Evolutionary conservation across 202 grass and related monocot genomes (phyloP), one percentile per base, ranked within the genome.

Genomic region (Digitaria exilis): DNA sequence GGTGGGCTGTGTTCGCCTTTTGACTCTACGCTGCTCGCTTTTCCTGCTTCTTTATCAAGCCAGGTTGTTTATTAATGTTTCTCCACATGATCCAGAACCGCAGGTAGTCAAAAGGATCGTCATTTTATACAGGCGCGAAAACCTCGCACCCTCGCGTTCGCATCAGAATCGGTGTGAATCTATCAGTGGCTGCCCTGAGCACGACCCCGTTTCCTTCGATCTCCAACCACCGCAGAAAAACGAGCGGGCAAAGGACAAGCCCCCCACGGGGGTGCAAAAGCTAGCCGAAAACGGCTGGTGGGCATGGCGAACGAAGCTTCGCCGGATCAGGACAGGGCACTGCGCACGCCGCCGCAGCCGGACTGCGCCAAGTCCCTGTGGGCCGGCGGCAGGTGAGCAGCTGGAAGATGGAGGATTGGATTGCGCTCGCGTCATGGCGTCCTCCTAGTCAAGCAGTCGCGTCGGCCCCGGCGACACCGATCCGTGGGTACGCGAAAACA

Each of bases 401-500:
- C 32, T 18, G 64, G 2, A 22, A 45, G 13, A n/a, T n/a, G n/a
- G n/a, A 29, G 1, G 25, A 1, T 3, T 41, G 42, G 4, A 71
- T 71, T 29, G 68, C 25, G 43, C 22, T 70, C 42, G 25, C 41
- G 39, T 26, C 43, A 69, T 69, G 12, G 37, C 12, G 37, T 34
- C 61, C 17, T 43, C 65, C 21, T n/a, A 59, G 56, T 56, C 54
- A 9, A 7, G 19, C 52, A 22, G 21, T 26, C 55, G 22, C 34
- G 34, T 62, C 58, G 59, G 35, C 63, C 63, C n/a, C 63, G 35
- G 35, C 66, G 41, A 69, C 41, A 28, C 29, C 24, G 7, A 9
- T 71, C 67, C 42, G 67, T 71, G 67, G 67, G 67, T 24, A 71
- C 67, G 39, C 22, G 67, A 45, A 69, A 69, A 17, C 4, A 37